Evolutionary conservation across 257 asterid genomes (phyloP), one percentile per base, ranked within the genome.

Genomic region (Jasminum sambac): DNA sequence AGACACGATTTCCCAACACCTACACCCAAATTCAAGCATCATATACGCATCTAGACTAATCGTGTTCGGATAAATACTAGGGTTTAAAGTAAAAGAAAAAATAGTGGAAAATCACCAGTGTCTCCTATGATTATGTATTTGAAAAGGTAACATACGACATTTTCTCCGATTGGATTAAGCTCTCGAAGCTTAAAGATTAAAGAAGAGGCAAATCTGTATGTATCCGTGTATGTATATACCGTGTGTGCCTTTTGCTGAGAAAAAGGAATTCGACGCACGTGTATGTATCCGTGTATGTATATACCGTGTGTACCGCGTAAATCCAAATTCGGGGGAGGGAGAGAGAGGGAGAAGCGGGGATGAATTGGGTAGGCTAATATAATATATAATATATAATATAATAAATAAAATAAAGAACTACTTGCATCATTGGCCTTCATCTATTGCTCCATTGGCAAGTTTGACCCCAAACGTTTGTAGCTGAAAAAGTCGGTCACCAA

Each of bases 71-170:
- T 50, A 17, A 50, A 17, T 7, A 42, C 61, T 55, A 69, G 71
- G 77, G 76, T 13, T 63, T 62, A n/a, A 41, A 24, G 9, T 38
- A 21, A 39, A 0, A 19, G 11, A 72, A 14, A 6, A 8, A 8
- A 23, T 5, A 14, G 17, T 2, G 0, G 37, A 25, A 12, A 8
- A 8, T 11, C 74, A 84, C 90, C 90, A 42, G 96, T 87, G 75
- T 87, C 96, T 30, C 96, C 95, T 77, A 89, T 89, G 83, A 89
- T 86, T 71, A 87, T 89, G 80, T 84, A 89, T 76, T 89, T 89
- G 84, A 86, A 89, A 57, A 89, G 92, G 74, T 90, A 90, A 63
- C 96, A 81, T 86, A 90, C 71, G 96, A 84, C 96, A 90, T 90
- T 64, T 69, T 78, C 30, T 64, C 52, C 7, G 67, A 57, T 16